These are phyloP conservation scores for Nicotiana tomentosiformis DNA, from an alignment of 257 asterid species.

Conservation along the genomic window DNA sequence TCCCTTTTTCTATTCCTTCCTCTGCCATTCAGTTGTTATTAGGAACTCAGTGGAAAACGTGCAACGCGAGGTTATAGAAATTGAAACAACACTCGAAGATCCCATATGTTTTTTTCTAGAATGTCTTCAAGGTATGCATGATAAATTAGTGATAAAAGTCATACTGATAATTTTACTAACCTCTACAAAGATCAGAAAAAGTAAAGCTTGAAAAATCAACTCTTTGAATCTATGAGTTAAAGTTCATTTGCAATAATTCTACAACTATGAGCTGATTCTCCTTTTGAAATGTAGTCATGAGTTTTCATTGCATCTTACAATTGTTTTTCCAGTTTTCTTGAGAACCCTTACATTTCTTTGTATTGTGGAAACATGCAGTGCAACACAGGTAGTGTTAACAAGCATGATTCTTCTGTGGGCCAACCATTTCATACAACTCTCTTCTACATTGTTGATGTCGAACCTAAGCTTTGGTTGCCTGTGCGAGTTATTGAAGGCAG, in stretches of 20 bases:
- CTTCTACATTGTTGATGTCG: constrained; percentile 53
- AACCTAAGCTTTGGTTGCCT: constrained; percentile 83
- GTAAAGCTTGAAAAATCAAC: background rate
- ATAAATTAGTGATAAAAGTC: background rate
- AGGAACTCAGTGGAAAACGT: background rate
- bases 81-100: background rate
- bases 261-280: background rate
- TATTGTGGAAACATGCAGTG: constrained; percentile 32
- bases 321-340: background rate
- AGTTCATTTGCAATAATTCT: background rate
- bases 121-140: background rate
- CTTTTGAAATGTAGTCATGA: background rate
- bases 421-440: constrained; percentile 50
- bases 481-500: constrained; percentile 73
- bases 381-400: constrained; percentile 18
- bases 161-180: background rate
- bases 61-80: background rate
- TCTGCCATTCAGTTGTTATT: background rate
- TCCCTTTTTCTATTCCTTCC: background rate
- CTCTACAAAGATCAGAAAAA: background rate
- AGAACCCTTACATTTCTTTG: constrained; percentile 7
- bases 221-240: background rate
- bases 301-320: background rate
- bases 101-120: background rate
- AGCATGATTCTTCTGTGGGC: constrained; percentile 25